These are phyloP conservation scores for Retiboletus flavoniger DNA, from an alignment of 1,284 basidiomycete genomes.

Conservation along the genomic window DNA sequence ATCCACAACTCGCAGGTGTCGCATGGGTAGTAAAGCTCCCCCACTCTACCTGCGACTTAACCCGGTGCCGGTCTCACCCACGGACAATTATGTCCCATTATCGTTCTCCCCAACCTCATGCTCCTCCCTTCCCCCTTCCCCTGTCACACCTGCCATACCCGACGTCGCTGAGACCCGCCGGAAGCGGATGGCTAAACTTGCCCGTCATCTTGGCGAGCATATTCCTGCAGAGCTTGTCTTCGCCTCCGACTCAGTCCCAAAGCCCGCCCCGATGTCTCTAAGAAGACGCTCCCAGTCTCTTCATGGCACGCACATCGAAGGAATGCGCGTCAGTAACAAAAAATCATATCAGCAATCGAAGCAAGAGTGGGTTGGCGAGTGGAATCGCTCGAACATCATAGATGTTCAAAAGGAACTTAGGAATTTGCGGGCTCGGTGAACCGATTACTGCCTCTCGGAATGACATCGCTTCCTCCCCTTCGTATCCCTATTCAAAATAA, in stretches of 20 bases:
- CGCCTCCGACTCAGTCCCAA: slow-evolving; percentile 15
- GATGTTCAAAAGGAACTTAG: slow-evolving; percentile 34
- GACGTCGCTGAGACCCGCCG: slow-evolving; percentile 30
- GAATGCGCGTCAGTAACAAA: background rate
- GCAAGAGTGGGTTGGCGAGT: slow-evolving; percentile 33
- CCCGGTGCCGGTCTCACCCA: slow-evolving; percentile 10
- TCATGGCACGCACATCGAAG: background rate
- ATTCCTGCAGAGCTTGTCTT: slow-evolving; percentile 43
- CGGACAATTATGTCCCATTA: slow-evolving; percentile 8
- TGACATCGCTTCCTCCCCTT: background rate
- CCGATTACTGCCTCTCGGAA: background rate
- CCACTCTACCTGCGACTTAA: slow-evolving; percentile 29
- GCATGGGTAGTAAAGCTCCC: slow-evolving; percentile 14
- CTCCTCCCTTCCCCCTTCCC: slow-evolving; percentile 20
- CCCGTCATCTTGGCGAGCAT: slow-evolving; percentile 43
- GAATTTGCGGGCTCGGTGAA: slow-evolving; percentile 20
- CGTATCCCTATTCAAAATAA: background rate
- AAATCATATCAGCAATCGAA: background rate
- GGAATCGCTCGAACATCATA: slow-evolving; percentile 33
- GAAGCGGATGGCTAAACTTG: slow-evolving; percentile 44
- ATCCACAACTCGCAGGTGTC: slow-evolving; percentile 15
- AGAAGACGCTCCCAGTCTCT: slow-evolving; percentile 20
- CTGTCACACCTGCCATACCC: slow-evolving; percentile 21
- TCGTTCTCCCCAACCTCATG: slow-evolving; percentile 13
- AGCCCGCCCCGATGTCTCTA: background rate